Evolutionary conservation across 202 grass and related monocot genomes (phyloP).

Genomic region (Tripidium arundinaceum): DNA sequence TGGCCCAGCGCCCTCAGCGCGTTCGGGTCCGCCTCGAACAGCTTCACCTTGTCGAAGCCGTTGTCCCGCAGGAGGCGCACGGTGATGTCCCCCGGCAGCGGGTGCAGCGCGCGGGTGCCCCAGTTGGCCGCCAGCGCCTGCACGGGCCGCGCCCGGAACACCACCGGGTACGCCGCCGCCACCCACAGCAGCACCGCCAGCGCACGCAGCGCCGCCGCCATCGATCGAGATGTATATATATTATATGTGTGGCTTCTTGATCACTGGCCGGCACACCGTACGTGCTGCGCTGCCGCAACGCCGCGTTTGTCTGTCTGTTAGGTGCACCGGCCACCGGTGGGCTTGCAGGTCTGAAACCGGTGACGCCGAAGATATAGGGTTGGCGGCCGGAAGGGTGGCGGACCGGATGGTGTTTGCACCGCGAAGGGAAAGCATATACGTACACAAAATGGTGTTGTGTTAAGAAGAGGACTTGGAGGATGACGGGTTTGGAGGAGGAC

Average conservation of each 20-base stretch:
- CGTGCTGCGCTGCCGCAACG: background rate
- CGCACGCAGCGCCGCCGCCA: background rate
- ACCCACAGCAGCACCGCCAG: conserved; percentile 11
- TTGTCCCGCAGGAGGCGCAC: conserved; percentile 71
- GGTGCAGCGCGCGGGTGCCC: conserved; percentile 52
- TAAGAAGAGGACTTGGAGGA: background rate
- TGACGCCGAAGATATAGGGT: conserved; percentile 2
- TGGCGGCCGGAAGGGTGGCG: background rate
- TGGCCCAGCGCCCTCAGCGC: conserved; percentile 58
- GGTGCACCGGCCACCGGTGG: background rate
- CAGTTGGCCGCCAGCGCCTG: conserved; percentile 67
- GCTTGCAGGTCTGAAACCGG: background rate
- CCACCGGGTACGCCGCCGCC: conserved; percentile 1
- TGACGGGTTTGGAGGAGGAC: background rate
- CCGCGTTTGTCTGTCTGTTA: background rate
- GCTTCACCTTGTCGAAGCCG: conserved; percentile 77
- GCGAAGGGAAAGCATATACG: conserved; percentile 38
- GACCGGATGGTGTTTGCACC: background rate
- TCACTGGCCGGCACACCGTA: background rate
- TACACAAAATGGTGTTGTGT: background rate
- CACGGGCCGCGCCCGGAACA: conserved; percentile 23
- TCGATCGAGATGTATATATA: too few relatives aligned
- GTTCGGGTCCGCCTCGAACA: conserved; percentile 63
- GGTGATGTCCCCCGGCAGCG: conserved; percentile 49
- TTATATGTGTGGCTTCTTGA: background rate